phyloP scores from a whole-genome alignment of 106 monocot species.

The Iris macrosiphon region DNA sequence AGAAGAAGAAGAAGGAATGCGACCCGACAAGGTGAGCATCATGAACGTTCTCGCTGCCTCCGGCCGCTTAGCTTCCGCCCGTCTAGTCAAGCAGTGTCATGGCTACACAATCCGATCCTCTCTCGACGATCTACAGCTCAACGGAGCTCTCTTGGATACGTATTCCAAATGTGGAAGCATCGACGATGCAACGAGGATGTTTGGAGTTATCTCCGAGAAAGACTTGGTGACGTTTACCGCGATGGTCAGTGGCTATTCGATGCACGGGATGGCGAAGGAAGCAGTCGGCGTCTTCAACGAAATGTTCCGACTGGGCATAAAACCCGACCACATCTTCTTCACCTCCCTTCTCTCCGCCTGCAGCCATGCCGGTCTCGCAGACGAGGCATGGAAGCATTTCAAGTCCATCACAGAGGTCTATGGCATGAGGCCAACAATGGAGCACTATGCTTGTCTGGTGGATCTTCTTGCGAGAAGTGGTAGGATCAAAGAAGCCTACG shows the following conservation, averaged over 20 bases:
- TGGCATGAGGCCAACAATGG: slow-evolving; percentile 44
- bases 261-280: slow-evolving; percentile 51
- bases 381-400: slow-evolving; percentile 48
- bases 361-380: slow-evolving; percentile 55
- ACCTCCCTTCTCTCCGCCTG: slow-evolving; percentile 60
- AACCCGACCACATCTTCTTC: slow-evolving; percentile 63
- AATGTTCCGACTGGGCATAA: slow-evolving; percentile 38
- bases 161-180: slow-evolving; percentile 76
- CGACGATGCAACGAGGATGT: slow-evolving; percentile 30
- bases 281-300: slow-evolving; percentile 31
- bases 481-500: slow-evolving; percentile 40
- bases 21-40: slow-evolving; percentile 36
- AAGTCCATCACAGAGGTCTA: slow-evolving; percentile 24
- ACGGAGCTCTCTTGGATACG: slow-evolving; percentile 44
- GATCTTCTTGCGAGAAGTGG: slow-evolving; percentile 67
- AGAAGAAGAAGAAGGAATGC: slow-evolving; percentile 18
- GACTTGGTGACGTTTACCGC: slow-evolving; percentile 53
- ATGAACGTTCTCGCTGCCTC: slow-evolving; percentile 48
- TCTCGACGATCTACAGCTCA: slow-evolving; percentile 30
- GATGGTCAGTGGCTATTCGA: slow-evolving; percentile 49
- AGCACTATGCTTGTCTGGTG: slow-evolving; percentile 60
- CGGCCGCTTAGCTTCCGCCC: slow-evolving; percentile 25
- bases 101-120: slow-evolving; percentile 30
- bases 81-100: slow-evolving; percentile 53
- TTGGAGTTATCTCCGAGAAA: slow-evolving; percentile 19